A percentile compares a stretch with the other conserved stretches of the same genome.
Evolutionary conservation across 768 basidiomycete species (phyloP).

Genomic region (Leucogyrophana mollusca): DNA sequence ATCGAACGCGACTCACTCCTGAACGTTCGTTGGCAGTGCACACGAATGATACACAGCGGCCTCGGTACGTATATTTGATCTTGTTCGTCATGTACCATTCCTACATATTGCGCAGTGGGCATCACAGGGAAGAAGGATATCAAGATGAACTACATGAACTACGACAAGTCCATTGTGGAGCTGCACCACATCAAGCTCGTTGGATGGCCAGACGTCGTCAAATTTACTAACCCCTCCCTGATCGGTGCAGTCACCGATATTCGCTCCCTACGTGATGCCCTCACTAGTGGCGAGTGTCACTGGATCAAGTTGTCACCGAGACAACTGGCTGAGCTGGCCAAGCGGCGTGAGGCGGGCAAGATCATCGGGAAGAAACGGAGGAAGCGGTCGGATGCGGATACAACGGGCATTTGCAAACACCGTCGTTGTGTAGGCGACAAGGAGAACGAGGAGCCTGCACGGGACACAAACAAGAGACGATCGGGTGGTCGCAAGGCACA

Average conservation of each 20-base stretch:
- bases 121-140: not conserved
- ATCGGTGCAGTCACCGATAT: not conserved
- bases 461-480: too few relatives aligned
- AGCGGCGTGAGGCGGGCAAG: not conserved
- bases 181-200: not conserved
- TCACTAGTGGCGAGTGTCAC: slow-evolving; percentile 3
- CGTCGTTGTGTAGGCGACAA: too few relatives aligned
- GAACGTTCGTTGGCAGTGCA: not conserved
- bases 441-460: too few relatives aligned
- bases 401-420: too few relatives aligned
- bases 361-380: too few relatives aligned
- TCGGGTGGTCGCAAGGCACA: too few relatives aligned
- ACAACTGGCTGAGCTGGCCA: too few relatives aligned
- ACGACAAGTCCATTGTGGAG: not conserved
- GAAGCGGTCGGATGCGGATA: too few relatives aligned
- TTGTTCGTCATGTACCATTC: not conserved
- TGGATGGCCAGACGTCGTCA: not conserved
- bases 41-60: not conserved
- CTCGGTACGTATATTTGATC: not conserved
- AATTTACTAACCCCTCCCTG: not conserved
- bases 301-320: not conserved
- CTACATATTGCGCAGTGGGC: not conserved
- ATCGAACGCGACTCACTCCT: not conserved
- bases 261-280: not conserved
- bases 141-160: not conserved